Evolutionary conservation across 2,329 filamentous ascomycete species (phyloP), one percentile per base, ranked within the genome.

Genomic region (Thielaviopsis punctulata): DNA sequence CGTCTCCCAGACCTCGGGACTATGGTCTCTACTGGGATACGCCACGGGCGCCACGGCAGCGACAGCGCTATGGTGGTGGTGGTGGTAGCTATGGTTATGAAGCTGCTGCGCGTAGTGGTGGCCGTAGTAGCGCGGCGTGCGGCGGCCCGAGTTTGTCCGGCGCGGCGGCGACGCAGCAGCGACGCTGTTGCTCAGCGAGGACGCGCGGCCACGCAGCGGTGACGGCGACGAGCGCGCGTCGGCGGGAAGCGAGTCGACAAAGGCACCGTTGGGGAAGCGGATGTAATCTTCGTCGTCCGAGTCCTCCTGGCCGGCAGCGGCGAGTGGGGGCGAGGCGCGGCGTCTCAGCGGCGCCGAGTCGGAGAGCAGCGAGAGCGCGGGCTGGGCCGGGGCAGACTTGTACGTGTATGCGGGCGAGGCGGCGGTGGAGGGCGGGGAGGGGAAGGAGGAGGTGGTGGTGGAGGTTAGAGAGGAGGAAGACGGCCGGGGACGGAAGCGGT

Each of bases 221-320:
- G 21, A 15, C 45, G 18, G 23, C 15, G 23, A 21, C 23, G 48
- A 15, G 8, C 23, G 27, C 12, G 45, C 45, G 27, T 46, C 27
- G 24, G 45, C 49, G 12, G 49, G 43, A 24, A 51, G 30, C 22
- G 49, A 41, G 21, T 55, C 53, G 23, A 41, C 27, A 48, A 55
- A 55, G 13, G 49, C 49, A 8, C 53, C 53, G 45, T 55, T 55
- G 19, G 53, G 49, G 21, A 55, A 55, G 18, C 49, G 53, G 33
- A 55, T 55, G 46, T 55, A 55, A 6, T 55, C 49, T 44, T 55
- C 53, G 23, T 55, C 53, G 41, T 52, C 46, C 9, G 49, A 51
- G 30, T 54, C 27, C 18, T 15, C 39, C 4, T 3, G 12, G 22
- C 6, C 23, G 13, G 45, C 23, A 46, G 45, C 45, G n/a, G 44